Evolutionary conservation across 495 filamentous ascomycete species (phyloP).

Genomic region (Penicillium pulvis): DNA sequence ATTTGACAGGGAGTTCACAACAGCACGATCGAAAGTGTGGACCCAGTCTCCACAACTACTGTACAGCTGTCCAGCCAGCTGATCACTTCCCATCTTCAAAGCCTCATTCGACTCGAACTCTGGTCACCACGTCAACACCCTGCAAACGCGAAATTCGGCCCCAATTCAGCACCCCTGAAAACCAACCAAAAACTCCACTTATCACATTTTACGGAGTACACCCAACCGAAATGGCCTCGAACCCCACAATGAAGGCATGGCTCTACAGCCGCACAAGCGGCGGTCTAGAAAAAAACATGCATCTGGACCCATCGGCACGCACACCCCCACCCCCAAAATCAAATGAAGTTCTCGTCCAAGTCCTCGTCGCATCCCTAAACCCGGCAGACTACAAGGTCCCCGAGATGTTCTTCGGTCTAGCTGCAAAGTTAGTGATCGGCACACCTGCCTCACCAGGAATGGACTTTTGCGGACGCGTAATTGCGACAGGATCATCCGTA

Average conservation of each 20-base stretch:
- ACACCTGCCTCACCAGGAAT: conserved; percentile 59
- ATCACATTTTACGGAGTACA: background rate
- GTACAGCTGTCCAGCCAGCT: no score
- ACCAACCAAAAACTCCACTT: background rate
- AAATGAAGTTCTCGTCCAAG: conserved; percentile 57
- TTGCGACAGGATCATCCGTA: conserved; percentile 37
- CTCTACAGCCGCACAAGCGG: conserved; percentile 52
- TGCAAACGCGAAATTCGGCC: background rate
- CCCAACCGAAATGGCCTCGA: conserved; percentile 15
- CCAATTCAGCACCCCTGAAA: background rate
- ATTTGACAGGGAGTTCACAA: background rate
- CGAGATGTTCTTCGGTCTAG: conserved; percentile 43
- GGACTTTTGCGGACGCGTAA: conserved; percentile 66
- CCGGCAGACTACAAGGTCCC: conserved; percentile 72
- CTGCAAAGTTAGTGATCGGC: conserved; percentile 42
- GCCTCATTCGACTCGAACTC: background rate
- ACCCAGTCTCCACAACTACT: background rate
- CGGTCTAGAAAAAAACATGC: conserved; percentile 60
- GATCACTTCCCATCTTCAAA: background rate
- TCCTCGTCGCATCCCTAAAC: conserved; percentile 60
- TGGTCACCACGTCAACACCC: background rate
- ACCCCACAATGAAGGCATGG: conserved; percentile 61
- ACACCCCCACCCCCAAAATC: conserved; percentile 38
- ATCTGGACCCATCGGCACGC: conserved; percentile 46
- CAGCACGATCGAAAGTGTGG: background rate